These are phyloP conservation scores for Candida boleticola DNA, from an alignment of 805 yeast genomes.

Conservation along the genomic window DNA sequence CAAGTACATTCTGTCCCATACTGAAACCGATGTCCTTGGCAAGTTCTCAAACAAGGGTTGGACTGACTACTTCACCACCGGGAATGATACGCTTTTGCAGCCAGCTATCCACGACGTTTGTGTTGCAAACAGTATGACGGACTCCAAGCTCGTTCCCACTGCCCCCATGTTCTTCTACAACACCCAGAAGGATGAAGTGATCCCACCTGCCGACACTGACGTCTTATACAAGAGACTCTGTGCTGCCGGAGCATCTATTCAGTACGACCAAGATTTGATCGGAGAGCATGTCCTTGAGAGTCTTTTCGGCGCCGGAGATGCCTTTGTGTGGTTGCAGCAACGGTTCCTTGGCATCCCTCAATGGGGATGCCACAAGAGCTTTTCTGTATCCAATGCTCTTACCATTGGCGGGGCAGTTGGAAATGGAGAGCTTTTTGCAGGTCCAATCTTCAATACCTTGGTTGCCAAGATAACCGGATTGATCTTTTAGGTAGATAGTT, in stretches of 20 bases:
- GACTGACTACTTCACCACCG: slow-evolving; percentile 3
- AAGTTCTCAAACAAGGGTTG: background rate
- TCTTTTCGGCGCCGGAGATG: slow-evolving; percentile 16
- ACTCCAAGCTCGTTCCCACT: slow-evolving; percentile 12
- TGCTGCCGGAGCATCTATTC: slow-evolving; percentile 21
- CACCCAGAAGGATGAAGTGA: slow-evolving; percentile 15
- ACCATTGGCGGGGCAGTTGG: background rate
- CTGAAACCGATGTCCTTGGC: background rate
- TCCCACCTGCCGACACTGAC: slow-evolving; percentile 13
- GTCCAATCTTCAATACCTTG: too few species aligned
- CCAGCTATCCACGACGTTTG: background rate
- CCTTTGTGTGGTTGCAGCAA: slow-evolving; percentile 17
- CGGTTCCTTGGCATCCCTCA: slow-evolving; percentile 13
- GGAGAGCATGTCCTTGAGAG: slow-evolving; percentile 16
- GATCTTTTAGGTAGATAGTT: too few species aligned
- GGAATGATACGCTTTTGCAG: slow-evolving; percentile 1
- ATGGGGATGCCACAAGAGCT: slow-evolving; percentile 11
- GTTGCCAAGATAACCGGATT: too few species aligned
- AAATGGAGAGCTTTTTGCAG: background rate
- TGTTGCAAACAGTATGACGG: background rate
- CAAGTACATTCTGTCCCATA: background rate
- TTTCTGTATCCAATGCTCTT: background rate
- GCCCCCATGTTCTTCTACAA: slow-evolving; percentile 21
- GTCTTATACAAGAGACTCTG: slow-evolving; percentile 21
- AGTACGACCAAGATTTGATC: slow-evolving; percentile 15